Percentiles rank a stretch among this genome's conserved stretches.
Conservation (phyloP, 1,139 yeast species). For the Petasospora fabianii region DNA sequence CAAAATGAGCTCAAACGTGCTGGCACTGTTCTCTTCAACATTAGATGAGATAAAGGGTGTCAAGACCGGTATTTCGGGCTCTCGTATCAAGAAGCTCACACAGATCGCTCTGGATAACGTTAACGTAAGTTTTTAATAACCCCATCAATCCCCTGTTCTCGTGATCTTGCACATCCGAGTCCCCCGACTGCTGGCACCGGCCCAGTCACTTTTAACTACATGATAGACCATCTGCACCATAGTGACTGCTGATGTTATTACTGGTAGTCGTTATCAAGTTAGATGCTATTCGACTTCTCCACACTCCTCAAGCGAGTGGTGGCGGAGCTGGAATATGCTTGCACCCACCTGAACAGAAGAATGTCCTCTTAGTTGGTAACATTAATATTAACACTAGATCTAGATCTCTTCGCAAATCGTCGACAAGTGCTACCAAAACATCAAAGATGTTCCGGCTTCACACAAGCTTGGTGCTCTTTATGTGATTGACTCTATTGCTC, state of each 20-base stretch:
- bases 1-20: neutral
- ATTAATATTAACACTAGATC: constrained; percentile 2
- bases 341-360: too few species aligned
- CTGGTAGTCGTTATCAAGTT: too few species aligned
- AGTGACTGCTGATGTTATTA: too few species aligned
- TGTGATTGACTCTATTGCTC: constrained; percentile 86
- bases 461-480: constrained; percentile 90
- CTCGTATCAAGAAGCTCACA: constrained; percentile 84
- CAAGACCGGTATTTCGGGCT: constrained; percentile 93
- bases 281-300: too few species aligned
- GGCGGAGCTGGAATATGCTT: too few species aligned
- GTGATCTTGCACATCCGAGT: neutral
- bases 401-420: constrained; percentile 52
- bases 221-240: too few species aligned
- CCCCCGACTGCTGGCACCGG: too few species aligned
- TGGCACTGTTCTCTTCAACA: neutral
- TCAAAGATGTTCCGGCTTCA: constrained; percentile 70
- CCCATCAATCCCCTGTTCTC: neutral
- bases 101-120: constrained; percentile 73
- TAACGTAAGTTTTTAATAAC: constrained; percentile 30
- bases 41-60: constrained; percentile 69
- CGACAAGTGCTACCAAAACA: constrained; percentile 58
- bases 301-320: too few species aligned
- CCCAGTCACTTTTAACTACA: too few species aligned
- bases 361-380: too few species aligned